Evolutionary conservation across 495 filamentous ascomycete genomes (phyloP), one percentile per base, ranked within the genome.

Genomic region (Astrothelium macrocarpum): DNA sequence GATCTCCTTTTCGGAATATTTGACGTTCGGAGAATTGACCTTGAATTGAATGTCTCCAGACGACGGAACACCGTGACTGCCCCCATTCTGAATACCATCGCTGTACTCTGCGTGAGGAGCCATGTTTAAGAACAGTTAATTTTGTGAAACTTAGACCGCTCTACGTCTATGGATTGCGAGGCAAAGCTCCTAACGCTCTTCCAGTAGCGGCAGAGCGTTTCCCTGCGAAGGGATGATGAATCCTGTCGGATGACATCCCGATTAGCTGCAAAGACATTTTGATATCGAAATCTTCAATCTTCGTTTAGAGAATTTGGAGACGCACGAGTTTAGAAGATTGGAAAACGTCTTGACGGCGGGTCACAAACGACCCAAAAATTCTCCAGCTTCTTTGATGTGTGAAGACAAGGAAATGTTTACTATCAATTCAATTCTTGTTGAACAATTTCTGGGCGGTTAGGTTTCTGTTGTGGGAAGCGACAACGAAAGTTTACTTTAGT

Each of bases 201-300:
- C 90, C 91, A 75, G 89, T 84, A 74, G 87, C 84, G 78, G 90
- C 87, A 84, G 90, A 88, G 84, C 92, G 93, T 82, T 90, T 90
- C 86, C 88, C 89, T 85, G 95, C 93, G 87, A 89, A 95, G 80
- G 91, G 91, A 85, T 97, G 89, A 81, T 97, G 93, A 79, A 88
- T 84, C 72, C 93, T 75, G 67, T 14, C 63, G 23, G 36, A 43
- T 34, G 60, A 60, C 28, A 64, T 65, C 32, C 61, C 62, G 45
- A 60, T 65, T 60, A 62, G 61, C 64, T 42, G 42, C 20, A 20
- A 29, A 56, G 20, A 28, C 5, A 18, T 12, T 20, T 18, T 20
- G 5, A 16, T 18, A 5, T 12, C 14, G 5, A 49, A 16, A 49
- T 20, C 5, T 49, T 56, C 16, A 5, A 29, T n/a, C 12, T 12